Conservation (phyloP, 352 stramenopile species). For the Phytopythium sindhum region DNA sequence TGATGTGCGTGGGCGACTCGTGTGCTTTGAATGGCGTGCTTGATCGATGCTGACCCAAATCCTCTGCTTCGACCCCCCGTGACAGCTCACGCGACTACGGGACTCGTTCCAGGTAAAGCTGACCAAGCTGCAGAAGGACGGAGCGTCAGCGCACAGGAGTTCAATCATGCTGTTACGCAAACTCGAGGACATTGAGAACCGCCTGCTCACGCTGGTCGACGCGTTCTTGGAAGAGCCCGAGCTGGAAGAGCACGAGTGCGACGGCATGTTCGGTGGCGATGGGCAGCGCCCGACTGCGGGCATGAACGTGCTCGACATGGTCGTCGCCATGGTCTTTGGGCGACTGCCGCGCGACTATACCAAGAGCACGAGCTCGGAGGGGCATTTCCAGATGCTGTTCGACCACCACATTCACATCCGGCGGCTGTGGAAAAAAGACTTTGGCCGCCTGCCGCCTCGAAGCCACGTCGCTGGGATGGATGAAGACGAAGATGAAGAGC, state of each 20-base stretch:
- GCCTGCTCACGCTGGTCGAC: slow-evolving; percentile 55
- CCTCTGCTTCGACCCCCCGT: neutral
- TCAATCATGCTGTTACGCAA: slow-evolving; percentile 68
- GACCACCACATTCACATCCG: slow-evolving; percentile 80
- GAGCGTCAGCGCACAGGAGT: slow-evolving; percentile 13
- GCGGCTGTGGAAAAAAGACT: slow-evolving; percentile 81
- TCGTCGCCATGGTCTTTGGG: slow-evolving; percentile 82
- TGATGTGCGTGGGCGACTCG: slow-evolving; percentile 23
- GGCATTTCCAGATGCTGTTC: slow-evolving; percentile 72
- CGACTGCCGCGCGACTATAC: slow-evolving; percentile 71
- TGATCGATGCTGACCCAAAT: neutral
- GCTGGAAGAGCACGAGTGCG: slow-evolving; percentile 44
- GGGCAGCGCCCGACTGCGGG: slow-evolving; percentile 14
- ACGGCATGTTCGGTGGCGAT: slow-evolving; percentile 34
- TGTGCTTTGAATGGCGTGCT: neutral
- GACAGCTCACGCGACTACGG: slow-evolving; percentile 50
- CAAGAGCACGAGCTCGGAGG: slow-evolving; percentile 46
- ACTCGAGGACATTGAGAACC: slow-evolving; percentile 78
- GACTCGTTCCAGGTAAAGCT: slow-evolving; percentile 72
- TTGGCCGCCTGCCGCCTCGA: slow-evolving; percentile 60
- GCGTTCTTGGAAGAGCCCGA: slow-evolving; percentile 54
- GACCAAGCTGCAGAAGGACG: slow-evolving; percentile 24
- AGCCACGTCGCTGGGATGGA: slow-evolving; percentile 11
- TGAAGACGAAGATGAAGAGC: slow-evolving; percentile 12
- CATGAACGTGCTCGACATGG: slow-evolving; percentile 87